phyloP scores from a whole-genome alignment of 202 grass and related monocot genomes.

The Saccharum hybrid region DNA sequence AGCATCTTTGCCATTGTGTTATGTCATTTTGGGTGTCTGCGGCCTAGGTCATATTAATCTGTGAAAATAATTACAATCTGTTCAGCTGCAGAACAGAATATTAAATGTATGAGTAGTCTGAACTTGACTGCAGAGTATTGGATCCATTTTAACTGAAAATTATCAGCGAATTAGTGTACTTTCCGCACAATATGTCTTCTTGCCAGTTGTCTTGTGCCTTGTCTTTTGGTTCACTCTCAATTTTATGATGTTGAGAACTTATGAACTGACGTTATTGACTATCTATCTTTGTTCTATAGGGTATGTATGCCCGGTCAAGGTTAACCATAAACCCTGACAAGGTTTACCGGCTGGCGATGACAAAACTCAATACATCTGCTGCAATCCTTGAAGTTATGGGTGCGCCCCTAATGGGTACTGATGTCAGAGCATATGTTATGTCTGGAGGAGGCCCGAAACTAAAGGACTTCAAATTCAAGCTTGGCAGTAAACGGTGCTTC shows the following conservation, averaged over 20 bases:
- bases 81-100: not conserved
- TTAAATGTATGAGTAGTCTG: not conserved
- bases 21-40: slow-evolving; percentile 9
- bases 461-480: slow-evolving; percentile 82
- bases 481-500: slow-evolving; percentile 83
- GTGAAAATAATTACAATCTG: not conserved
- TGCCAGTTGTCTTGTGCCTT: not conserved
- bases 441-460: slow-evolving; percentile 87
- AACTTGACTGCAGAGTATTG: not conserved
- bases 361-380: slow-evolving; percentile 91
- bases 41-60: not conserved
- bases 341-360: slow-evolving; percentile 88
- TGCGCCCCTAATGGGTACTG: slow-evolving; percentile 84
- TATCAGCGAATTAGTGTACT: not conserved
- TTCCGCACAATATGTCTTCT: not conserved
- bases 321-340: slow-evolving; percentile 91
- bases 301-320: slow-evolving; percentile 71
- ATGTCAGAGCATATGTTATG: slow-evolving; percentile 91
- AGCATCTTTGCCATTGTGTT: not conserved
- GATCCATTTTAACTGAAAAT: not conserved
- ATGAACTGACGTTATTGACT: not conserved
- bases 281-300: slow-evolving; percentile 54
- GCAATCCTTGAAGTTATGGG: slow-evolving; percentile 93
- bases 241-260: slow-evolving; percentile 28
- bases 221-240: not conserved